Evolutionary conservation across 2,329 filamentous ascomycete genomes (phyloP).

Genomic region (Leptodontidium sp.): DNA sequence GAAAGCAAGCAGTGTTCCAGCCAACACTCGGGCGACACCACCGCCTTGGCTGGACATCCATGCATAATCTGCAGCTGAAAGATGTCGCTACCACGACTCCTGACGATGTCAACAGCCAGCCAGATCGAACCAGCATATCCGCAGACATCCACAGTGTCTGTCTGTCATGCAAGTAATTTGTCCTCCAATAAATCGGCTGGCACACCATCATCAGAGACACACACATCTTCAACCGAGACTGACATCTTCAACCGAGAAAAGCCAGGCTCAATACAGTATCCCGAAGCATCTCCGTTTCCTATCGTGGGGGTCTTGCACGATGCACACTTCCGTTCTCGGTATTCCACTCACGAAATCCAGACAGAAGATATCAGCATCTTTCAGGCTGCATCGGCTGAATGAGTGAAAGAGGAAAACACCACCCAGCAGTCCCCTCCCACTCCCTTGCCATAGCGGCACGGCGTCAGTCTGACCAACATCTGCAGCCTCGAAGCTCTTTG

Average conservation of each 20-base stretch:
- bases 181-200: not conserved
- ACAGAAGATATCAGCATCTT: not conserved
- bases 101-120: not conserved
- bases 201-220: not conserved
- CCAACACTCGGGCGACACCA: conserved; percentile 2
- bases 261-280: not conserved
- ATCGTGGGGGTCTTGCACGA: not conserved
- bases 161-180: conserved; percentile 3
- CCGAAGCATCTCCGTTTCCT: conserved; percentile 1
- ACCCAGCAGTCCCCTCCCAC: not conserved
- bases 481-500: conserved; percentile 1
- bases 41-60: conserved; percentile 10
- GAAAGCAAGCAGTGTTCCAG: conserved; percentile 1
- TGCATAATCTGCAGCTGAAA: conserved; percentile 9
- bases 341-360: conserved; percentile 3
- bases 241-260: not conserved
- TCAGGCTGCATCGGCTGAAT: conserved; percentile 10
- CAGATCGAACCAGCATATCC: not conserved
- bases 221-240: conserved; percentile 2
- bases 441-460: not conserved
- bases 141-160: not conserved
- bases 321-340: conserved; percentile 1
- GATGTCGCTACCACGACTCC: not conserved
- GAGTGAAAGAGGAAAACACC: not conserved
- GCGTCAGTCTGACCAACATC: not conserved